Percentiles rank a stretch among this genome's conserved stretches.
phyloP scores from a whole-genome alignment of 2,329 filamentous ascomycete genomes.

The Domatiomyces globalis region DNA sequence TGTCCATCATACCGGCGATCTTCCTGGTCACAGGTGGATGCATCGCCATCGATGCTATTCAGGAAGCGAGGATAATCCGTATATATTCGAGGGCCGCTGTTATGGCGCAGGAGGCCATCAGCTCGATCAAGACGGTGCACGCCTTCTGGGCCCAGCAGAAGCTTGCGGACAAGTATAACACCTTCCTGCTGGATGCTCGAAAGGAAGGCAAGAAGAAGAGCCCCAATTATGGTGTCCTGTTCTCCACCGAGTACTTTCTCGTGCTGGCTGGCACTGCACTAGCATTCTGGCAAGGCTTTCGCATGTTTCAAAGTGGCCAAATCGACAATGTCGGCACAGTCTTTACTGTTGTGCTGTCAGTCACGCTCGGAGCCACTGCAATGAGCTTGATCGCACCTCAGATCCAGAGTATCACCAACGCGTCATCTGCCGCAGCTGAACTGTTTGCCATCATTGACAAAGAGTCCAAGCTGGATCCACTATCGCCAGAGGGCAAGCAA shows the following conservation, averaged over 20 bases:
- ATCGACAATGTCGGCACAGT: conserved; percentile 19
- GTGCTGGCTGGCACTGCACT: conserved; percentile 49
- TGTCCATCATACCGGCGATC: conserved; percentile 36
- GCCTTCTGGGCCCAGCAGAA: conserved; percentile 35
- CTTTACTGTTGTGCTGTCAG: conserved; percentile 18
- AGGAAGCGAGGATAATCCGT: conserved; percentile 16
- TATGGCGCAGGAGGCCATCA: conserved; percentile 38
- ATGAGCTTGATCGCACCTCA: conserved; percentile 23
- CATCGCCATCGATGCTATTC: conserved; percentile 15
- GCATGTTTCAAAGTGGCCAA: conserved; percentile 21
- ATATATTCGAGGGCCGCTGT: conserved; percentile 33
- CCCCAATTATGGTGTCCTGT: conserved; percentile 29
- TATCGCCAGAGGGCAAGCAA: conserved; percentile 53
- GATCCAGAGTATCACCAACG: conserved; percentile 29
- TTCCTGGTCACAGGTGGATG: conserved; percentile 18
- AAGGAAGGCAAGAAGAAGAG: conserved; percentile 33
- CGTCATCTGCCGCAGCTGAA: conserved; percentile 28
- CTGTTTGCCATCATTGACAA: conserved; percentile 86
- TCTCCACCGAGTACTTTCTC: conserved; percentile 39
- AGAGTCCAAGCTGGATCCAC: conserved; percentile 66
- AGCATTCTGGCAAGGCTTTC: conserved; percentile 31
- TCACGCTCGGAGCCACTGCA: conserved; percentile 10
- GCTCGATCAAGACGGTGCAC: conserved; percentile 36
- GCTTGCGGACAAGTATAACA: conserved; percentile 31
- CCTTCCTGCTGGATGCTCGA: conserved; percentile 29